Evolutionary conservation across 208 protist genomes (phyloP), one percentile per base, ranked within the genome.

Genomic region (Acanthamoeba sp.): DNA sequence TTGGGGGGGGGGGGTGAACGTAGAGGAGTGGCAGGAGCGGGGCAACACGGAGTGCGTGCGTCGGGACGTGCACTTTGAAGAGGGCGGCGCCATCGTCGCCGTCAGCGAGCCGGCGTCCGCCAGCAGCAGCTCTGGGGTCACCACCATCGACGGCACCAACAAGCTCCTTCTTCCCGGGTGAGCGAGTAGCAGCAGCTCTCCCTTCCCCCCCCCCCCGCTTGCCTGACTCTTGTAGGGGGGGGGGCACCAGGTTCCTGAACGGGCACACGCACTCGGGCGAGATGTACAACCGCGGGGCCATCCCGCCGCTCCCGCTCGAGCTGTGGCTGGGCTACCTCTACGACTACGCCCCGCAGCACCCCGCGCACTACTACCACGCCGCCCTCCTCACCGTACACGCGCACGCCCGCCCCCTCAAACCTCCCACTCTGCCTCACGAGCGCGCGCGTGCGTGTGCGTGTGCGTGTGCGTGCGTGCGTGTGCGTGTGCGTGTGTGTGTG

Each of bases 241-340:
- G 64, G 7, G 24, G 24, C 34, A 48, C 1, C 80, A 88, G 80
- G 45, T 88, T 88, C n/a, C 48, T 88, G 32, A 88, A 88, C 34
- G 80, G 48, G 24, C 80, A 88, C 80, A 88, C 80, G n/a, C 80
- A 88, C 80, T 88, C 80, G 48, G 42, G 48, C 32, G 80, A 88
- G 80, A 88, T 88, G 80, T 88, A 62, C 48, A 62, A 64, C 42
- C 80, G 80, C 18, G 80, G 80, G 12, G 7, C 42, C 10, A 62
- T 88, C 38, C 48, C 42, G 48, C n/a, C 32, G 48, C 80, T 88
- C 27, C 80, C 80, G 42, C 80, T 88, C 32, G 80, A 88, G 80
- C 50, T 88, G 16, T 88, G 80, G 80, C 50, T 88, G 45, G 80
- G 48, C 36, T 88, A 22, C 36, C 80, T 88, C 45, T 64, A 42